Evolutionary conservation across 2,329 filamentous ascomycete species (phyloP).

Genomic region (Aspergillus fumigatiaffinis): DNA sequence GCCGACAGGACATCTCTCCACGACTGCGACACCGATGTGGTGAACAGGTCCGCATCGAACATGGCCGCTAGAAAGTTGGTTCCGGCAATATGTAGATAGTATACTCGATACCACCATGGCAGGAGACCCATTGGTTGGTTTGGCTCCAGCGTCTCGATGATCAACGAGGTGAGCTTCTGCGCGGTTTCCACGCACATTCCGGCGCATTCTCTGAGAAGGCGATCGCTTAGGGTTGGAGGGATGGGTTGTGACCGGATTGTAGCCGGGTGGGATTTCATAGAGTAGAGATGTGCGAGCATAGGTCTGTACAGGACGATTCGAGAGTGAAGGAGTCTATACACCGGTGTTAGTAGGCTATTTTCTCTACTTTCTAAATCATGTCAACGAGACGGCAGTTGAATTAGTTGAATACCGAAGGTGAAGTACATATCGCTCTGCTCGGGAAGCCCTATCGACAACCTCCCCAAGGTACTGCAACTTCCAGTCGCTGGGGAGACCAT

Average conservation of each 20-base stretch:
- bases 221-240: conserved; percentile 7
- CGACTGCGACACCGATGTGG: conserved; percentile 18
- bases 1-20: conserved; percentile 19
- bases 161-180: conserved; percentile 9
- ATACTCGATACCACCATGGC: conserved; percentile 19
- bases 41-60: conserved; percentile 23
- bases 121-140: conserved; percentile 13
- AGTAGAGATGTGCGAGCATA: conserved; percentile 15
- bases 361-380: too few relatives aligned
- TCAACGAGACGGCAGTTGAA: too few relatives aligned
- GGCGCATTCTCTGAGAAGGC: conserved; percentile 14
- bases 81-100: conserved; percentile 18
- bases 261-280: conserved; percentile 1
- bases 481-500: conserved; percentile 9
- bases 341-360: too few relatives aligned
- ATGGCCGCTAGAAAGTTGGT: conserved; percentile 18
- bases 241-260: not conserved
- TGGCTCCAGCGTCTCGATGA: conserved; percentile 10
- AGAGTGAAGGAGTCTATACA: conserved; percentile 11
- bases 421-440: conserved; percentile 11
- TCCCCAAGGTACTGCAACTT: conserved; percentile 5
- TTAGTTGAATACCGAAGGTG: conserved; percentile 8
- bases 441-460: conserved; percentile 5
- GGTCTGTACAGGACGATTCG: conserved; percentile 16
- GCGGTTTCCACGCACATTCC: conserved; percentile 15